Conservation (phyloP, 169 alveolate species). For the Cryptosporidium bovis region DNA sequence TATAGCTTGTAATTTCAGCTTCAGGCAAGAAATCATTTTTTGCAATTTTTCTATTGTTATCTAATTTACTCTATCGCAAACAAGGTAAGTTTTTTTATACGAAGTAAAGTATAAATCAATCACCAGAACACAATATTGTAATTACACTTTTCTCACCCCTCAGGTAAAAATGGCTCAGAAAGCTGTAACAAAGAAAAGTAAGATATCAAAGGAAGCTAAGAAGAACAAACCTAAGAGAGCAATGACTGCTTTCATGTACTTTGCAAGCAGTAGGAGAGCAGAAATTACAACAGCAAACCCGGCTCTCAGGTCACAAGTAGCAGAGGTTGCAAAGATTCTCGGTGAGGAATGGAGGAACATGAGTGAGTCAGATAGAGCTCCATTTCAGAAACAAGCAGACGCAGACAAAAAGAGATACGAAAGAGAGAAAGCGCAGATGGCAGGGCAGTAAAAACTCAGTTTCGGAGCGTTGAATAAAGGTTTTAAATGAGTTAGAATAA, state of each 20-base stretch:
- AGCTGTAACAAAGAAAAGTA: constrained; percentile 33
- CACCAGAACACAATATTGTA: too few species aligned
- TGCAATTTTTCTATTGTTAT: neutral
- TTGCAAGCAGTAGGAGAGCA: constrained; percentile 88
- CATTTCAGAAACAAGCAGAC: constrained; percentile 89
- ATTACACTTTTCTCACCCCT: neutral
- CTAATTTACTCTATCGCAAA: neutral
- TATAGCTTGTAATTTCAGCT: constrained; percentile 14
- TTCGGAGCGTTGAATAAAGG: neutral
- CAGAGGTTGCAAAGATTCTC: constrained; percentile 89
- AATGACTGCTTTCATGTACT: constrained; percentile 89
- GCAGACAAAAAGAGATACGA: constrained; percentile 89
- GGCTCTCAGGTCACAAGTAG: constrained; percentile 86
- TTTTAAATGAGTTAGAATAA: constrained; percentile 11
- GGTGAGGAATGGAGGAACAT: constrained; percentile 91
- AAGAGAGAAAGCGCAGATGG: constrained; percentile 83
- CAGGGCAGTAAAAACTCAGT: constrained; percentile 41
- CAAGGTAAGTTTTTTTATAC: constrained; percentile 7
- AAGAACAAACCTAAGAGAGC: constrained; percentile 92
- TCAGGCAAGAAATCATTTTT: constrained; percentile 10
- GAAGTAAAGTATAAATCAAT: neutral
- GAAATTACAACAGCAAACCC: constrained; percentile 86
- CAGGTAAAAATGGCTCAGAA: constrained; percentile 32
- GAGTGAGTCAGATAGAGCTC: constrained; percentile 86
- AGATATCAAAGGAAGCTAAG: constrained; percentile 81